Conservation (phyloP, 768 basidiomycete species). For the Termitomyces sp. region DNA sequence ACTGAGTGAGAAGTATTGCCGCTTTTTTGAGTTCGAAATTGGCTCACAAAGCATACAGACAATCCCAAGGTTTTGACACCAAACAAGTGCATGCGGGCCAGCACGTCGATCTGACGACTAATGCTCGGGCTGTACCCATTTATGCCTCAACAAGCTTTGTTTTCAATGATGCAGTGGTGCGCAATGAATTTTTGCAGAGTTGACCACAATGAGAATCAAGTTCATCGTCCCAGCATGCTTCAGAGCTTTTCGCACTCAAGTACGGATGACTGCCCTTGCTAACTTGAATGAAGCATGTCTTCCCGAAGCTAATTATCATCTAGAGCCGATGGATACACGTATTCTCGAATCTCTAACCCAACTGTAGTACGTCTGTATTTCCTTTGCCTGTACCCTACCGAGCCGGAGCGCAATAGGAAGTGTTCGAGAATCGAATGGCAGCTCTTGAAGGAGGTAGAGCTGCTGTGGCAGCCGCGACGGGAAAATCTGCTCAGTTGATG, state of each 20-base stretch:
- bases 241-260: slow-evolving; percentile 48
- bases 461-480: slow-evolving; percentile 70
- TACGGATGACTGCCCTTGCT: slow-evolving; percentile 5
- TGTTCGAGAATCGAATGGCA: slow-evolving; percentile 77
- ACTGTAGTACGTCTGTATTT: slow-evolving; percentile 32
- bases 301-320: background rate
- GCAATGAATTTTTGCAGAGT: slow-evolving; percentile 1
- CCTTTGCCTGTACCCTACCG: no score
- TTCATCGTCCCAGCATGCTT: slow-evolving; percentile 37
- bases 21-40: background rate
- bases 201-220: background rate
- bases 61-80: slow-evolving; percentile 42
- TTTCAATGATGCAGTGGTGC: slow-evolving; percentile 47
- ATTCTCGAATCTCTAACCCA: slow-evolving; percentile 48
- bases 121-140: slow-evolving; percentile 58
- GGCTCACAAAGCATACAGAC: background rate
- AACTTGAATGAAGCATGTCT: background rate
- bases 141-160: slow-evolving; percentile 50
- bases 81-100: slow-evolving; percentile 61
- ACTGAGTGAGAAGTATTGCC: background rate
- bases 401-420: slow-evolving; percentile 30
- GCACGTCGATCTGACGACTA: slow-evolving; percentile 39
- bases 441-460: slow-evolving; percentile 75
- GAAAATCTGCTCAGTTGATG: slow-evolving; percentile 76
- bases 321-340: slow-evolving; percentile 37